Evolutionary conservation across 2,329 filamentous ascomycete genomes (phyloP).

Genomic region (Colletotrichum gigasporum): DNA sequence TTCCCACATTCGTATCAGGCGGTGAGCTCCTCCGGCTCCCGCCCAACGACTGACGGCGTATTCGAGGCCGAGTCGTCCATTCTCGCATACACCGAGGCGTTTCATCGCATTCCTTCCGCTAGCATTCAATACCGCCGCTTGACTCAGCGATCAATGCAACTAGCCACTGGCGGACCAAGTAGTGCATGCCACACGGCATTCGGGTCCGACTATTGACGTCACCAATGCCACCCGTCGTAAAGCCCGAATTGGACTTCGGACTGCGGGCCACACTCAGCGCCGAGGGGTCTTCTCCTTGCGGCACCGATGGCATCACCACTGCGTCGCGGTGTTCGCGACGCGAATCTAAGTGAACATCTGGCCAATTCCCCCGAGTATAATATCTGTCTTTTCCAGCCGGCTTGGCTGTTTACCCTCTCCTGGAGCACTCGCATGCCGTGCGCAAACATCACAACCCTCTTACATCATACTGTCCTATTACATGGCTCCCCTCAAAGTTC

Average conservation of each 20-base stretch:
- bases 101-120: neutral
- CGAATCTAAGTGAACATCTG: neutral
- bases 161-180: neutral
- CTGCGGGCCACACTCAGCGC: neutral
- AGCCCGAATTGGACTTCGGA: conserved; percentile 18
- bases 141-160: neutral
- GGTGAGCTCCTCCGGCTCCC: too few species aligned
- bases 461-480: too few species aligned
- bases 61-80: neutral
- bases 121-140: neutral
- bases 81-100: neutral
- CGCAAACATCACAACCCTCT: too few species aligned
- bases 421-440: too few species aligned
- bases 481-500: conserved; percentile 50
- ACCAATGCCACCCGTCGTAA: conserved; percentile 1
- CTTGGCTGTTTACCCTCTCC: too few species aligned
- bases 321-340: neutral
- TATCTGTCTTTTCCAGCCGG: neutral
- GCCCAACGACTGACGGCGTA: neutral
- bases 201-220: conserved; percentile 18
- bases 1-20: too few species aligned
- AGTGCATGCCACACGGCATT: conserved; percentile 1
- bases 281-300: neutral
- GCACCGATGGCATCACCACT: conserved; percentile 2
- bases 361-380: too few species aligned